These are phyloP conservation scores for Corynascus novoguineensis DNA, from an alignment of 495 filamentous ascomycete species.

Conservation along the genomic window DNA sequence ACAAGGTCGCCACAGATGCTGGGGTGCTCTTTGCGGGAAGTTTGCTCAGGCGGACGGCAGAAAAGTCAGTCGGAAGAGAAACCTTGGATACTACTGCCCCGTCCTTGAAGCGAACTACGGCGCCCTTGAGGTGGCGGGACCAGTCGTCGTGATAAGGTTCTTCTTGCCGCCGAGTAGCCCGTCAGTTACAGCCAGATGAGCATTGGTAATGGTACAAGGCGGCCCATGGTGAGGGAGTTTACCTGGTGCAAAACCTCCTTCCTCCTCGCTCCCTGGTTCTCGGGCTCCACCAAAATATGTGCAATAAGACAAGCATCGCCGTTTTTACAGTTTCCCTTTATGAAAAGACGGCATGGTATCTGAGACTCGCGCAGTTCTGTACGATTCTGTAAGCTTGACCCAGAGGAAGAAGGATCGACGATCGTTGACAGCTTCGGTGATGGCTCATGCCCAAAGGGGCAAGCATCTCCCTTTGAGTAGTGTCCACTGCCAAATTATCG, in stretches of 20 bases:
- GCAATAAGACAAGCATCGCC: constrained; percentile 11
- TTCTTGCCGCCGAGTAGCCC: not conserved
- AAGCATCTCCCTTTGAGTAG: not conserved
- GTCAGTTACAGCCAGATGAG: not conserved
- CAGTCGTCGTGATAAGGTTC: constrained; percentile 13
- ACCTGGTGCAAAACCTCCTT: not conserved
- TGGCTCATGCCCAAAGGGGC: not conserved
- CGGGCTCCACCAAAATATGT: not conserved
- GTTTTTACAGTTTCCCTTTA: constrained; percentile 6
- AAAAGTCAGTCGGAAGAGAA: constrained; percentile 26
- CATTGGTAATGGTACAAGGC: not conserved
- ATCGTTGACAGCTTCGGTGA: not conserved
- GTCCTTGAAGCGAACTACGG: constrained; percentile 25
- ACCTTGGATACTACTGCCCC: constrained; percentile 25
- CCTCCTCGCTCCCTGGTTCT: not conserved
- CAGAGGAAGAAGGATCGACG: not conserved
- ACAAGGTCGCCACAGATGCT: constrained; percentile 11
- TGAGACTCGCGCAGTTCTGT: constrained; percentile 12
- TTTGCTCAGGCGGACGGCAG: constrained; percentile 24
- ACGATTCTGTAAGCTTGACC: not conserved
- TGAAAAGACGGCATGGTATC: constrained; percentile 16
- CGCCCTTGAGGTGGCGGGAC: constrained; percentile 23
- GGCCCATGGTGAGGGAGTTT: not conserved
- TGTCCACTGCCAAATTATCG: not conserved
- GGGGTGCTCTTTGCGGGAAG: constrained; percentile 21